Evolutionary conservation across 228 moss, liverwort and hornwort species (phyloP), one percentile per base, ranked within the genome.

Genomic region (Sphagnum fallax): DNA sequence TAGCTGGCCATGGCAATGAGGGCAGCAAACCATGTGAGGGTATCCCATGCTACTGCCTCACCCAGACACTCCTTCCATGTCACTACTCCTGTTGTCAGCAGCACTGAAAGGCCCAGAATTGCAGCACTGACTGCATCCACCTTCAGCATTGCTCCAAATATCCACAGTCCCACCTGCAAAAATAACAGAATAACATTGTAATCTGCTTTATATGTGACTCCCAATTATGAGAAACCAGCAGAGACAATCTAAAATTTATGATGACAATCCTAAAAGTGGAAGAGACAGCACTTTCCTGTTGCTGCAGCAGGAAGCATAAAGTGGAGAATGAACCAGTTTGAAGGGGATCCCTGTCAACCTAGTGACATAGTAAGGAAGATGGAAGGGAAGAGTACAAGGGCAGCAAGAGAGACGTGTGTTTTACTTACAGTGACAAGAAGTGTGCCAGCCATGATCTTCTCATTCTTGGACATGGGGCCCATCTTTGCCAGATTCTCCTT

Each of bases 41-140:
- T 98, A 65, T 98, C 98, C 98, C 94, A 98, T 4, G 98, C 94
- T 0, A 98, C 98, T 11, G 94, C 82, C 72, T 98, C 98, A 48
- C 74, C 92, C 61, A 98, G 71, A 11, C 98, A 98, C 77, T 98
- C 98, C 77, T 98, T 98, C 98, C 98, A 98, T 5, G 98, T 98
- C 8, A 98, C 98, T 13, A 98, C 98, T 49, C 98, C 98, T 11
- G 98, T 92, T 9, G 64, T 76, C 73, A 98, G 83, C 67, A 98
- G 81, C 47, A 98, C 92, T 0, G 92, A 88, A 10, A 98, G 87
- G 5, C 98, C 98, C 66, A 94, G 60, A 78, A 98, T 98, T 6
- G 98, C 94, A 70, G 98, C 98, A 0, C 92, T 87, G 48, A 98
- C 94, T 0, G 98, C 98, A 69, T 98, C 98, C 10, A 98, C 82